Evolutionary conservation across 148 eudicot species (phyloP).

Genomic region (Talinum fruticosum): DNA sequence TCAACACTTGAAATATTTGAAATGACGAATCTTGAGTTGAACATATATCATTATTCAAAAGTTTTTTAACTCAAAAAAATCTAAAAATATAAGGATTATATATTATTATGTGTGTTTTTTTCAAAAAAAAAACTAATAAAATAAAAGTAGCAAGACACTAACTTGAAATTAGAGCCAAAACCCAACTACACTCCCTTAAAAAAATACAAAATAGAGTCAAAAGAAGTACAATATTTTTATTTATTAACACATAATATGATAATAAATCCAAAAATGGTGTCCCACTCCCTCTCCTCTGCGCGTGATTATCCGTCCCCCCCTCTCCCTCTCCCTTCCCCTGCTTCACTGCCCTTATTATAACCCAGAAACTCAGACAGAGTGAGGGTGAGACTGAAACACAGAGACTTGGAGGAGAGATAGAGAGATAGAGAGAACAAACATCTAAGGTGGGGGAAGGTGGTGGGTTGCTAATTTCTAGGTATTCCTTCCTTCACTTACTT

Average conservation of each 20-base stretch:
- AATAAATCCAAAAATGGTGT: neutral
- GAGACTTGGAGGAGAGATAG: neutral
- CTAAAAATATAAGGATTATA: too few species aligned
- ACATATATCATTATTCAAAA: too few species aligned
- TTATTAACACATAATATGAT: neutral
- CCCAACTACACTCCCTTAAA: constrained; percentile 4
- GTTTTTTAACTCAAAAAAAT: too few species aligned
- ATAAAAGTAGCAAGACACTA: constrained; percentile 8
- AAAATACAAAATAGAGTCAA: constrained; percentile 6
- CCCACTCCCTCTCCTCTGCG: neutral
- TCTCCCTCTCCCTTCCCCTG: neutral
- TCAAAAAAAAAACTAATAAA: neutral
- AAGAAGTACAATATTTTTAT: constrained; percentile 4
- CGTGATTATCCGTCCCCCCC: too few species aligned
- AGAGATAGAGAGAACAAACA: constrained; percentile 8
- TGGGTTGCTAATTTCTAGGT: constrained; percentile 49
- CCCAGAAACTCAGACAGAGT: constrained; percentile 12
- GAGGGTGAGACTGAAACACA: constrained; percentile 17
- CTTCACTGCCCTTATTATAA: constrained; percentile 13
- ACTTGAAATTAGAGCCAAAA: constrained; percentile 17
- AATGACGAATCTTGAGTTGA: too few species aligned
- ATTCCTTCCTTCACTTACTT: constrained; percentile 46
- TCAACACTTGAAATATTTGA: too few species aligned
- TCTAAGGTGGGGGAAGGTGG: constrained; percentile 27
- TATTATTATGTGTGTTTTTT: too few species aligned